Conservation (phyloP, 768 basidiomycete genomes). For the Naganishia friedmannii region DNA sequence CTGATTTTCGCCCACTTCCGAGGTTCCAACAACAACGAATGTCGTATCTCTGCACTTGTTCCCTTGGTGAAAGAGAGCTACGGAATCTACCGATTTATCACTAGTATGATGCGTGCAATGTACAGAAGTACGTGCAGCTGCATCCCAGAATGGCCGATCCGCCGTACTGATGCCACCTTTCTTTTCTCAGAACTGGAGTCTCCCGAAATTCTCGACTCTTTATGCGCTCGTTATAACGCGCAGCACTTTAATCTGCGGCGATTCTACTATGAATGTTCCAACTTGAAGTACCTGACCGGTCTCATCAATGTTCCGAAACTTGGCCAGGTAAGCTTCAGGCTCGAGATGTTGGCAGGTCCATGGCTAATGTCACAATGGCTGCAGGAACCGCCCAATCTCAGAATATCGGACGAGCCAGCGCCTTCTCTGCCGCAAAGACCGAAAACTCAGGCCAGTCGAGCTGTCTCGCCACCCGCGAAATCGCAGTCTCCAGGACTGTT, state of each 20-base stretch:
- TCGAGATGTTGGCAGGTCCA: background rate
- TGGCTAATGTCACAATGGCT: slow-evolving; percentile 28
- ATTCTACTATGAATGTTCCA: slow-evolving; percentile 99
- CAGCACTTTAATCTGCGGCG: slow-evolving; percentile 92
- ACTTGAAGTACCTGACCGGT: slow-evolving; percentile 94
- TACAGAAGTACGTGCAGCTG: slow-evolving; percentile 67
- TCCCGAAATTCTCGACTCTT: slow-evolving; percentile 79
- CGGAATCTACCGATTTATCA: slow-evolving; percentile 98
- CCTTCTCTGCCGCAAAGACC: slow-evolving; percentile 85
- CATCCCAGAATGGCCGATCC: background rate
- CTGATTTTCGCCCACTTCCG: slow-evolving; percentile 94
- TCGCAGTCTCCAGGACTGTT: slow-evolving; percentile 64
- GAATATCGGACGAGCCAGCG: slow-evolving; percentile 67
- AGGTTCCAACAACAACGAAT: slow-evolving; percentile 89
- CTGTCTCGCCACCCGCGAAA: slow-evolving; percentile 14
- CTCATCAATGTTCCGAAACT: slow-evolving; percentile 98
- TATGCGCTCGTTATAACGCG: slow-evolving; percentile 78
- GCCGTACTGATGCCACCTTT: background rate
- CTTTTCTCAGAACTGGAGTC: slow-evolving; percentile 78
- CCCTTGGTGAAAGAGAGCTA: slow-evolving; percentile 98
- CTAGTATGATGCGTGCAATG: slow-evolving; percentile 97
- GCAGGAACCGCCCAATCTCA: slow-evolving; percentile 92
- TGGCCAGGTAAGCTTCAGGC: slow-evolving; percentile 63
- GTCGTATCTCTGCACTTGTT: slow-evolving; percentile 90
- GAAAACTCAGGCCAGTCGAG: slow-evolving; percentile 54